A percentile compares a stretch with the other conserved stretches of the same genome.
Evolutionary conservation across 2,329 filamentous ascomycete genomes (phyloP).

Genomic region (Graphiopsis chlorocephala): DNA sequence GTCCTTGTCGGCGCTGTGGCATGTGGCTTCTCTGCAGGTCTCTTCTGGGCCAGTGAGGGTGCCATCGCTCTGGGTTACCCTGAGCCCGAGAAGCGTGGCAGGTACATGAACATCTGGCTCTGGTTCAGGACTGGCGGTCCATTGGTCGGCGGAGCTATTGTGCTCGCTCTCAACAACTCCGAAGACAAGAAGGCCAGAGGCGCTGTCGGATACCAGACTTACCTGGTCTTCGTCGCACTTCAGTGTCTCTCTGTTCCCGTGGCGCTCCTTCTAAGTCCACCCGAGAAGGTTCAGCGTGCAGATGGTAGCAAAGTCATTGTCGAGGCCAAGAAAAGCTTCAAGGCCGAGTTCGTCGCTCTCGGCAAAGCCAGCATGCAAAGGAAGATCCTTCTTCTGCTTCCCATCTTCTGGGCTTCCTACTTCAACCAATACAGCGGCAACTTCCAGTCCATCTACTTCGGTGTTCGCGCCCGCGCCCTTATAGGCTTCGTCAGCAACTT

Average conservation of each 20-base stretch:
- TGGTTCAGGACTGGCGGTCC: conserved; percentile 53
- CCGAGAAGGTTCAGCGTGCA: conserved; percentile 43
- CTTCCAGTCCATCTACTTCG: conserved; percentile 51
- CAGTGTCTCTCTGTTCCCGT: conserved; percentile 39
- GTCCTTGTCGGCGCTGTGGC: conserved; percentile 49
- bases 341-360: conserved; percentile 40
- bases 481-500: conserved; percentile 48
- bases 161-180: conserved; percentile 47
- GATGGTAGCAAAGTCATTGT: conserved; percentile 43
- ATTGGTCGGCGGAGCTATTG: conserved; percentile 48
- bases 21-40: conserved; percentile 49
- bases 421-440: conserved; percentile 49
- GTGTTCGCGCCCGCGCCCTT: conserved; percentile 46
- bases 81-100: conserved; percentile 47
- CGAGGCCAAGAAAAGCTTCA: conserved; percentile 38
- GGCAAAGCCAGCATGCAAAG: conserved; percentile 30
- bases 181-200: conserved; percentile 41
- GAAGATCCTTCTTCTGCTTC: conserved; percentile 40
- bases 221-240: conserved; percentile 44
- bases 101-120: conserved; percentile 49
- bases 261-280: conserved; percentile 40
- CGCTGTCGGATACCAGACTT: conserved; percentile 38
- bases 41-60: conserved; percentile 53
- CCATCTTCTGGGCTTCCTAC: conserved; percentile 46
- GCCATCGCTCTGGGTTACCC: conserved; percentile 52